phyloP scores from a whole-genome alignment of 2,329 filamentous ascomycete species.

The Fusarium nygamai region DNA sequence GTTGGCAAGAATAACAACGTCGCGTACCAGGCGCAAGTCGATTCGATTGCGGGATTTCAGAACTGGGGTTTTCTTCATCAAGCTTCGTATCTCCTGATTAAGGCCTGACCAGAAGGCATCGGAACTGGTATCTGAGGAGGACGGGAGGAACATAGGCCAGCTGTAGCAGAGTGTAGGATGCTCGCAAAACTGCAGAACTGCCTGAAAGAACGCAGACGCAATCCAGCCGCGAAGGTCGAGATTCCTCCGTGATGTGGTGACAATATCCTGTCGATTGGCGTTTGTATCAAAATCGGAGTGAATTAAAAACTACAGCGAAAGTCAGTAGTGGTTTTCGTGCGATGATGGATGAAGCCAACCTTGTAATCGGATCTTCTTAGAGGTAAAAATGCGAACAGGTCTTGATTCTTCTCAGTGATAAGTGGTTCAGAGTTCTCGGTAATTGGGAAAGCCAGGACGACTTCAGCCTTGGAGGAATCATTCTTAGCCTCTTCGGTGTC shows the following conservation, averaged over 20 bases:
- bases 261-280: not conserved
- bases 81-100: not conserved
- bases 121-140: not conserved
- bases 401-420: not conserved
- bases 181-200: constrained; percentile 23
- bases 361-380: not conserved
- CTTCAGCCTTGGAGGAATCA: not conserved
- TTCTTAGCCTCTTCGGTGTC: not conserved
- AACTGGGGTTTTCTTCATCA: not conserved
- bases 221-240: not conserved
- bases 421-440: not conserved
- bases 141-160: constrained; percentile 22
- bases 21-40: not conserved
- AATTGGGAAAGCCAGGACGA: constrained; percentile 28
- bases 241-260: not conserved
- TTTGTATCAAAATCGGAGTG: not conserved
- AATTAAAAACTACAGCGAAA: not conserved
- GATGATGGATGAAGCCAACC: not conserved
- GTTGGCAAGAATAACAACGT: not conserved
- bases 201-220: not conserved
- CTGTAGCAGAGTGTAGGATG: constrained; percentile 12
- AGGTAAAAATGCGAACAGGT: not conserved
- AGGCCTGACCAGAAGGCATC: constrained; percentile 15
- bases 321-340: fast-evolving
- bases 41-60: not conserved